A percentile compares a stretch with the other conserved stretches of the same genome.
Evolutionary conservation across 1,139 yeast genomes (phyloP).

Genomic region (Ogataea hybrid): DNA sequence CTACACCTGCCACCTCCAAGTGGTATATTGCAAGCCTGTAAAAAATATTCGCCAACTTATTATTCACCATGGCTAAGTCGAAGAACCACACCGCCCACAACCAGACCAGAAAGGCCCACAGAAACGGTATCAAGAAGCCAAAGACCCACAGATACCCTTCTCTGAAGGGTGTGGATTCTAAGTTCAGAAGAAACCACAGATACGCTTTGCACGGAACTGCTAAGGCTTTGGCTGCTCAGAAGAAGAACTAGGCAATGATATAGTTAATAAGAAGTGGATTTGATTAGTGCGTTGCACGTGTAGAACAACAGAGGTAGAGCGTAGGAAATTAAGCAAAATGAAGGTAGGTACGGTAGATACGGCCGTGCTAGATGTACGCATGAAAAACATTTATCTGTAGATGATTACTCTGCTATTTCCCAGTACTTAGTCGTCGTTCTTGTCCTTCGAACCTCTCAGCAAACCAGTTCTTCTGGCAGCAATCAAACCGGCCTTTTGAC

Average conservation of each 20-base stretch:
- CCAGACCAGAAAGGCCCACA: slow-evolving; percentile 99
- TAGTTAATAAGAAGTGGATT: slow-evolving; percentile 2
- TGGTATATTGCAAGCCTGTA: background rate
- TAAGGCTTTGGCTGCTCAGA: slow-evolving; percentile 78
- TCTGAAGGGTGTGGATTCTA: slow-evolving; percentile 97
- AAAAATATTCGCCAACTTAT: slow-evolving; percentile 5
- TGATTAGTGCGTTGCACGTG: background rate
- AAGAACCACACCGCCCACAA: slow-evolving; percentile 99
- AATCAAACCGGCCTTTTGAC: slow-evolving; percentile 99
- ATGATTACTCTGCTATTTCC: slow-evolving; percentile 1
- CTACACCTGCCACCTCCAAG: slow-evolving; percentile 5
- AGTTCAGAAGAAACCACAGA: slow-evolving; percentile 99
- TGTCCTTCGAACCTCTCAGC: slow-evolving; percentile 98
- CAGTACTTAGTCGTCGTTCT: slow-evolving; percentile 38
- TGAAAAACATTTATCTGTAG: background rate
- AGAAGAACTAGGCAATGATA: slow-evolving; percentile 28
- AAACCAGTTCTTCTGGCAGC: slow-evolving; percentile 99
- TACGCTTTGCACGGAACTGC: slow-evolving; percentile 98
- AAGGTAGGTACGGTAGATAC: too few relatives aligned
- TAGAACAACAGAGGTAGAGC: too few relatives aligned
- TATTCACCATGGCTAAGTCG: slow-evolving; percentile 81
- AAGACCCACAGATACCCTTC: slow-evolving; percentile 97
- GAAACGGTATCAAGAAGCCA: slow-evolving; percentile 99
- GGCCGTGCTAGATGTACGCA: background rate
- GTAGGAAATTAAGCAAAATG: too few relatives aligned